Conservation (phyloP, 2,329 filamentous ascomycete genomes). For the Microcyclosporella mali region DNA sequence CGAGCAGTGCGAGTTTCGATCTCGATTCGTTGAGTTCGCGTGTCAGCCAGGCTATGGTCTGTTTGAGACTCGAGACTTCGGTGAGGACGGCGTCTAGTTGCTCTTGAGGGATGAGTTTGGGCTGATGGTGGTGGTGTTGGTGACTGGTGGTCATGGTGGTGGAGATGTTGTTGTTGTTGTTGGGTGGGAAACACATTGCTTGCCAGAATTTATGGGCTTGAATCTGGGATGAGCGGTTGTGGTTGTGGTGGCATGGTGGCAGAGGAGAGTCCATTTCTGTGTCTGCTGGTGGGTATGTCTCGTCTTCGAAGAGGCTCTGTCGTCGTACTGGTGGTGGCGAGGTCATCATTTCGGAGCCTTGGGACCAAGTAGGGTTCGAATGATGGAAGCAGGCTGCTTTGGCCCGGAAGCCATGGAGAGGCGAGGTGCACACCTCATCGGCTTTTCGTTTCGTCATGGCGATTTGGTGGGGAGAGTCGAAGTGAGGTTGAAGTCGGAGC, state of each 20-base stretch:
- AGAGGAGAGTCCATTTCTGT: background rate
- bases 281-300: background rate
- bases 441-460: slow-evolving; percentile 1
- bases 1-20: background rate
- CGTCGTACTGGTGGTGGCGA: background rate
- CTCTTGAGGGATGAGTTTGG: background rate
- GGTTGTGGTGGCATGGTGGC: background rate
- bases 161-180: background rate
- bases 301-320: background rate
- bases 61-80: background rate
- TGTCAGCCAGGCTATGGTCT: background rate
- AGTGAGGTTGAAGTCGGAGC: background rate
- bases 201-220: no score
- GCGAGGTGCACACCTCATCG: background rate
- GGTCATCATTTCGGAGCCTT: background rate
- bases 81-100: background rate
- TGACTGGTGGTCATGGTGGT: background rate
- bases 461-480: background rate
- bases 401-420: background rate
- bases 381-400: background rate
- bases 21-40: background rate
- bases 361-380: no score
- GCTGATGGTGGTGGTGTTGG: background rate
- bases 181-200: background rate
- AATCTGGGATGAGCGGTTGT: background rate